Percentiles rank a stretch among this genome's conserved stretches.
Conservation (phyloP, 2,329 filamentous ascomycete genomes). For the Cyphellophora attinorum region DNA sequence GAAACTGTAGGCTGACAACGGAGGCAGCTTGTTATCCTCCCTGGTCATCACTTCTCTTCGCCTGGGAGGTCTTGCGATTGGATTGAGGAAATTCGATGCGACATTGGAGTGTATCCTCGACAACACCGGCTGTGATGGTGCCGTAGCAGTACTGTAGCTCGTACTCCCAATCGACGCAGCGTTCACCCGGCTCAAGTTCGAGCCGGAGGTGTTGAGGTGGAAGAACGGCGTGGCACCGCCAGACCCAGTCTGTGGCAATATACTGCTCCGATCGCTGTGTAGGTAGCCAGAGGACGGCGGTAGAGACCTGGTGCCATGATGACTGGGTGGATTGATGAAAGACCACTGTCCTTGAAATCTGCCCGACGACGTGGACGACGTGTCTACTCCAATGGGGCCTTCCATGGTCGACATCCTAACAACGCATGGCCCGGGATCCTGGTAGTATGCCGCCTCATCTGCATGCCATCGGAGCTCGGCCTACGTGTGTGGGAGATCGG, state of each 20-base stretch:
- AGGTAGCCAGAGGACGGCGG: slow-evolving; percentile 17
- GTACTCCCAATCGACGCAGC: slow-evolving; percentile 14
- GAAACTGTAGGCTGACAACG: slow-evolving; percentile 46
- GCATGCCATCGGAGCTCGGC: too few relatives aligned
- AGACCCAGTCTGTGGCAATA: slow-evolving; percentile 12
- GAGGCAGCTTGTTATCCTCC: slow-evolving; percentile 28
- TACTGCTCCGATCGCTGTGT: slow-evolving; percentile 16
- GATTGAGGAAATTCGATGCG: slow-evolving; percentile 20
- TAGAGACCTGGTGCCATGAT: slow-evolving; percentile 15
- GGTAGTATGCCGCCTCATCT: background rate
- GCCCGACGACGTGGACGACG: slow-evolving; percentile 18
- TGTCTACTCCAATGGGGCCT: slow-evolving; percentile 11
- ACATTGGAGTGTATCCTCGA: slow-evolving; percentile 32
- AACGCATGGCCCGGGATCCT: background rate
- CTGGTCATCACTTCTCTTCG: slow-evolving; percentile 21
- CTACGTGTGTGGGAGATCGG: too few relatives aligned
- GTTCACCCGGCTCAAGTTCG: slow-evolving; percentile 13
- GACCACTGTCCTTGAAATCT: slow-evolving; percentile 18
- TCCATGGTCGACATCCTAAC: slow-evolving; percentile 11
- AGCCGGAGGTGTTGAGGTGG: slow-evolving; percentile 15
- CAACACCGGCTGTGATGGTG: slow-evolving; percentile 32
- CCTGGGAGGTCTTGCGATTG: slow-evolving; percentile 24
- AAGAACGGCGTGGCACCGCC: slow-evolving; percentile 5
- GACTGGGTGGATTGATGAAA: slow-evolving; percentile 10
- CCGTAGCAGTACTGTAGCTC: slow-evolving; percentile 16